Conservation (phyloP, 345 rosid species). For the Kandelia obovata region DNA sequence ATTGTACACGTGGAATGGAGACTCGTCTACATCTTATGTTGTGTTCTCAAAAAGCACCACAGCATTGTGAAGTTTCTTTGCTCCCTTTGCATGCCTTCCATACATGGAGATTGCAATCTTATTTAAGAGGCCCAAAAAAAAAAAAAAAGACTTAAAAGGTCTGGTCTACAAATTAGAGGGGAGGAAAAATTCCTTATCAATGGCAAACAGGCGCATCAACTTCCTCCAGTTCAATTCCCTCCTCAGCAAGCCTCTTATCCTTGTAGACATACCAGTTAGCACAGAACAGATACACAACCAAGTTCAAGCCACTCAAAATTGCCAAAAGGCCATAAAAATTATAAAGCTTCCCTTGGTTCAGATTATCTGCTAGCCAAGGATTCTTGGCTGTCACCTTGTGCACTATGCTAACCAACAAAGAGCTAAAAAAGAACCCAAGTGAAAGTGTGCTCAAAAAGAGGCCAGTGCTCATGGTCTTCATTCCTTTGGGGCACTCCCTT, state of each 20-base stretch:
- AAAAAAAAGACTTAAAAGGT: no score
- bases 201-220: constrained; percentile 41
- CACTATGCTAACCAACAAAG: constrained; percentile 64
- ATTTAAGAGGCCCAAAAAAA: no score
- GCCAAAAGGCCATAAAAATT: constrained; percentile 86
- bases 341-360: constrained; percentile 73
- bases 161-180: neutral
- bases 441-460: constrained; percentile 82
- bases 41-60: no score
- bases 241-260: constrained; percentile 71
- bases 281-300: constrained; percentile 46
- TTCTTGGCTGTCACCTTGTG: constrained; percentile 50
- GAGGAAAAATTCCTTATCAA: neutral
- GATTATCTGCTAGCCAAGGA: constrained; percentile 84
- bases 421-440: constrained; percentile 79
- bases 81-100: no score
- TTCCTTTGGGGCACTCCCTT: constrained; percentile 94
- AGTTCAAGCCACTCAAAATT: constrained; percentile 57
- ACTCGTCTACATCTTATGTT: no score
- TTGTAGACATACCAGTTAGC: constrained; percentile 89
- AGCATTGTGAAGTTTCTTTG: no score
- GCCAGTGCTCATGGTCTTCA: constrained; percentile 98
- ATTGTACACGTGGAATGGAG: no score
- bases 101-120: no score
- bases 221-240: constrained; percentile 70